Percentiles rank a stretch among this genome's conserved stretches.
Evolutionary conservation across 352 stramenopile genomes (phyloP).

Genomic region (Globisporangium echinulatum): DNA sequence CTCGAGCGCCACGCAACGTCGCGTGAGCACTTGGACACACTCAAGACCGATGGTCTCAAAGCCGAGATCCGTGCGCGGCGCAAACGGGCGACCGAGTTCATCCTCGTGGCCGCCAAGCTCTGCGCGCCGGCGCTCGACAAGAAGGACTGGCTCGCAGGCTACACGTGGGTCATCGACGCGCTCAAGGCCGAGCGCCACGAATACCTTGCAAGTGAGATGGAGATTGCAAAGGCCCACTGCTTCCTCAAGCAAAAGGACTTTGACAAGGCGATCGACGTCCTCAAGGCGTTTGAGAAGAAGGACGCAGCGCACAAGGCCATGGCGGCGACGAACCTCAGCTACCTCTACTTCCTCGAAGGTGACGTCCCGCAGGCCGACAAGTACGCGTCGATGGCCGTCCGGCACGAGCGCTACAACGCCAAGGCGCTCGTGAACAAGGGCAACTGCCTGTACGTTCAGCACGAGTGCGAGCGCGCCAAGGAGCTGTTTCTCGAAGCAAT

Average conservation of each 20-base stretch:
- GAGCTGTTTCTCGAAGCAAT: slow-evolving; percentile 95
- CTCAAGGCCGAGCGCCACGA: slow-evolving; percentile 89
- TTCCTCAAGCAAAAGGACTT: slow-evolving; percentile 93
- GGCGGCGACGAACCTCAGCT: slow-evolving; percentile 94
- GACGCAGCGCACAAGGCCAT: slow-evolving; percentile 90
- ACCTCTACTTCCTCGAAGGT: slow-evolving; percentile 95
- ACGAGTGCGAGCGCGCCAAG: slow-evolving; percentile 91
- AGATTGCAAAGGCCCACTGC: slow-evolving; percentile 82
- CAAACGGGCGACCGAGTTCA: slow-evolving; percentile 87
- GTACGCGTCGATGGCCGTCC: slow-evolving; percentile 88
- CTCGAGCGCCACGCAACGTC: slow-evolving; percentile 21
- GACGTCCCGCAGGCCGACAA: slow-evolving; percentile 89
- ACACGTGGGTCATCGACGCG: slow-evolving; percentile 92
- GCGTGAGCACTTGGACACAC: slow-evolving; percentile 46
- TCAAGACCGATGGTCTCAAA: slow-evolving; percentile 69
- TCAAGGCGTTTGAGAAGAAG: slow-evolving; percentile 96
- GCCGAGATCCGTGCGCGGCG: slow-evolving; percentile 64
- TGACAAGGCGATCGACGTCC: slow-evolving; percentile 89
- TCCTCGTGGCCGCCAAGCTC: slow-evolving; percentile 92
- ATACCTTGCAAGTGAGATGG: slow-evolving; percentile 89
- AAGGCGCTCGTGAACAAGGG: slow-evolving; percentile 97
- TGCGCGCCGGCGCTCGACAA: slow-evolving; percentile 91
- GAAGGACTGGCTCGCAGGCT: slow-evolving; percentile 89
- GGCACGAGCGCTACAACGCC: slow-evolving; percentile 94
- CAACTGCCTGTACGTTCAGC: slow-evolving; percentile 93